Evolutionary conservation across 2,329 filamentous ascomycete genomes (phyloP), one percentile per base, ranked within the genome.

Genomic region (Didymella pomorum): DNA sequence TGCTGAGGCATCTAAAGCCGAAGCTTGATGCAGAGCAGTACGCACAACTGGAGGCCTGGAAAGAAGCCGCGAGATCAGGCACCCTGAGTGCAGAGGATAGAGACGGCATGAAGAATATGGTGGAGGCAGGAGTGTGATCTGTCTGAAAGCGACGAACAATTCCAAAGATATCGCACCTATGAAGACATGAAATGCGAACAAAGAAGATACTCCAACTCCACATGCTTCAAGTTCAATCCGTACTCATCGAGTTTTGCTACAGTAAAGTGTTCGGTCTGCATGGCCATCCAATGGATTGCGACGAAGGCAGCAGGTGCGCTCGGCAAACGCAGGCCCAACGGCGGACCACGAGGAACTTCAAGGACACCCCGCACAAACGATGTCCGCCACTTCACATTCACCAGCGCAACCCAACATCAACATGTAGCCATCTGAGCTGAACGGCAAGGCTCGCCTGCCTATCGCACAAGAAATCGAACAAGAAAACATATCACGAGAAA

Each of bases 11-110:
- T 50, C 54, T 79, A 28, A 77, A 75, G 53, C 45, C 60, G 3
- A 52, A 37, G 7, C 28, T 73, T 18, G 49, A 53, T 2, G 51
- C 52, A 6, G 72, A 66, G 31, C 60, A 70, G 45, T 74, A 75
- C 50, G 68, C 63, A 26, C 62, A 61, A 49, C 45, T 78, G 29
- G 75, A 79, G 49, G 62, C 47, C 14, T 73, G 76, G 71, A 79
- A 79, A 56, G 76, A 78, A 18, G 59, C 56, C 7, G 77, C 75
- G 3, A 79, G 76, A 53, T 59, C 65, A 23, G 71, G 73, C 11
- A 65, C 53, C 2, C 60, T 78, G 54, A 69, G 60, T 8, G 62
- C 59, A n/a, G 70, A 71, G 26, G 75, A 77, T 29, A 74, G 68
- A 55, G 65, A 65, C 25, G 65, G 57, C 21, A 78, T 78, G 75